Percentiles rank a stretch among this genome's conserved stretches.
Evolutionary conservation across 441 rosid genomes (phyloP).

Genomic region (Pelargonium cotyledonis): DNA sequence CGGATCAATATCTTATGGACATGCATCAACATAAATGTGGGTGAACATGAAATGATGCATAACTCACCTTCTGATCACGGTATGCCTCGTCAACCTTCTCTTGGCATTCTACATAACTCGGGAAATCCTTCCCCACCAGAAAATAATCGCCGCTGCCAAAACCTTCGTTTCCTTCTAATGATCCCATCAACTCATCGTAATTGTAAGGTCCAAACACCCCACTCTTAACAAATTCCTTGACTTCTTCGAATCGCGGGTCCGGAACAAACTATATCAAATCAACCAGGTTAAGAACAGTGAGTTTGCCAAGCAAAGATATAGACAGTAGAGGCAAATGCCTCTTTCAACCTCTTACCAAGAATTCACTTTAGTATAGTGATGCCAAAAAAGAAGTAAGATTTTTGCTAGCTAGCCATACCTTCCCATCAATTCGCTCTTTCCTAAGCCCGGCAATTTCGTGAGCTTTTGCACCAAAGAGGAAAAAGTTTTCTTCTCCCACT

Average conservation of each 20-base stretch:
- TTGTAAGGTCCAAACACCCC: conserved; percentile 67
- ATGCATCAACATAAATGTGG: neutral
- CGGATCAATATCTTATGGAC: neutral
- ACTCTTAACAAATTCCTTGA: conserved; percentile 56
- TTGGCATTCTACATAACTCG: conserved; percentile 85
- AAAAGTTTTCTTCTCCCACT: conserved; percentile 90
- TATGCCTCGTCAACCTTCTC: conserved; percentile 81
- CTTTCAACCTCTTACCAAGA: neutral
- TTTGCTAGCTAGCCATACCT: conserved; percentile 36
- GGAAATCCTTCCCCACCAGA: conserved; percentile 93
- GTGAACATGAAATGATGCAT: neutral
- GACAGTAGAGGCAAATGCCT: neutral
- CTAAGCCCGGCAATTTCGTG: conserved; percentile 76
- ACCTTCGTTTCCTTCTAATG: conserved; percentile 89
- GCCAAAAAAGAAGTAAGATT: too few relatives aligned
- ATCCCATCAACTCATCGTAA: conserved; percentile 69
- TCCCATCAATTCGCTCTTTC: conserved; percentile 78
- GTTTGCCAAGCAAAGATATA: neutral
- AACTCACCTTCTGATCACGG: conserved; percentile 56
- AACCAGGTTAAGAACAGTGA: conserved; percentile 8
- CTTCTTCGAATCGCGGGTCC: conserved; percentile 81
- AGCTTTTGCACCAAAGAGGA: conserved; percentile 92
- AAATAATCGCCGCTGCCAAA: conserved; percentile 85
- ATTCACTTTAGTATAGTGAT: too few relatives aligned
- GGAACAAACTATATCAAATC: conserved; percentile 57